Evolutionary conservation across 192 early-diverging fungal genomes (phyloP).

Genomic region (Umbelopsis vinacea): DNA sequence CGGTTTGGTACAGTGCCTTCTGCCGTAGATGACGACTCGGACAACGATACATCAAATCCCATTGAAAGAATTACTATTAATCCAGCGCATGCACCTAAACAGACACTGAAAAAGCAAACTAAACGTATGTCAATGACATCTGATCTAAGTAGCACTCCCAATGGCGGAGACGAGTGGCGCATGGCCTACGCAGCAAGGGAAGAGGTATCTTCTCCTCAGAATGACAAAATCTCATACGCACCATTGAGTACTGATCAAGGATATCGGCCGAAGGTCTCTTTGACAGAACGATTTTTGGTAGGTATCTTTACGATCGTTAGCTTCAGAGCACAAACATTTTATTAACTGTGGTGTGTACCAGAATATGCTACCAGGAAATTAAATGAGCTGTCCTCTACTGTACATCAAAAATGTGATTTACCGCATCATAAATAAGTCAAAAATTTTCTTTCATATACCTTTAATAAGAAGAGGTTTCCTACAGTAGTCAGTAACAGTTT

Average conservation of each 20-base stretch:
- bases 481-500: too few species aligned
- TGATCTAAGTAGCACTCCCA: constrained; percentile 2
- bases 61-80: neutral
- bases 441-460: neutral
- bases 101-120: neutral
- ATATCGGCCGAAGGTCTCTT: neutral
- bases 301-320: neutral
- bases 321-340: neutral
- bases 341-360: neutral
- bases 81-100: neutral
- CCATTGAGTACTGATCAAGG: neutral
- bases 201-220: neutral
- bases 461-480: too few species aligned
- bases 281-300: constrained; percentile 7
- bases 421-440: neutral
- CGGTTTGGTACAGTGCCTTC: neutral
- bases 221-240: neutral
- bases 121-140: constrained; percentile 19
- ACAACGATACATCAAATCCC: neutral
- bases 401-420: neutral
- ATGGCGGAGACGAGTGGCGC: neutral
- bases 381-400: too few species aligned
- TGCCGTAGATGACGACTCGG: neutral
- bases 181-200: neutral
- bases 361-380: constrained; percentile 9